A percentile compares a stretch with the other conserved stretches of the same genome.
Evolutionary conservation across 2,329 filamentous ascomycete genomes (phyloP).

Genomic region (Monilinia laxa): DNA sequence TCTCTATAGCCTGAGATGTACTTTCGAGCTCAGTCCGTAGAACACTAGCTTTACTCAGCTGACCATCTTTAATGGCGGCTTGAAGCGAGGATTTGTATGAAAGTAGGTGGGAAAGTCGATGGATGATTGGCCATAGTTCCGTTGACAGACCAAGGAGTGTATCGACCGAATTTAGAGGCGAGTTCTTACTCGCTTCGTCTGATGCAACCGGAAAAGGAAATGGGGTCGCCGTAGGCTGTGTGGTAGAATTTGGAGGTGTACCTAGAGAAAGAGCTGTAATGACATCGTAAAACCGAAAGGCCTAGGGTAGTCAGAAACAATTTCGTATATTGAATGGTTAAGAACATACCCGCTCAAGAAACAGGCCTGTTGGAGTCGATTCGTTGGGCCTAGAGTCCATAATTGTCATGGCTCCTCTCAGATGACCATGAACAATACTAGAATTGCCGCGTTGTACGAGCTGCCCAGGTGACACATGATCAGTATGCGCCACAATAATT

Average conservation of each 20-base stretch:
- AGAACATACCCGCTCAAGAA: conserved; percentile 56
- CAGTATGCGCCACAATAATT: conserved; percentile 26
- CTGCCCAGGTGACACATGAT: conserved; percentile 41
- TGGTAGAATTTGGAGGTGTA: conserved; percentile 54
- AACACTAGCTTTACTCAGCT: conserved; percentile 39
- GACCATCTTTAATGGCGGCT: conserved; percentile 45
- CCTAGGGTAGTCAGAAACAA: conserved; percentile 45
- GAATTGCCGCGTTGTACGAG: conserved; percentile 59
- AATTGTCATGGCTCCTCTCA: conserved; percentile 61
- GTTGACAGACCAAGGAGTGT: conserved; percentile 59
- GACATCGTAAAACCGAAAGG: conserved; percentile 65
- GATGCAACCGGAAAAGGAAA: conserved; percentile 50
- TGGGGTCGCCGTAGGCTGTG: conserved; percentile 49
- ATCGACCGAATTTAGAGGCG: conserved; percentile 50
- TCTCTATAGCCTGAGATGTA: conserved; percentile 55
- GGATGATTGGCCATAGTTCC: conserved; percentile 62
- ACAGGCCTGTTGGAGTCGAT: conserved; percentile 53
- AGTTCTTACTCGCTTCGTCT: conserved; percentile 42
- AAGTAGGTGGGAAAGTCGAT: conserved; percentile 57
- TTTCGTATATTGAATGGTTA: not conserved
- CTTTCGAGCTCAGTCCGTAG: conserved; percentile 36
- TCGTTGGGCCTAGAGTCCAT: conserved; percentile 50
- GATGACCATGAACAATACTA: conserved; percentile 59
- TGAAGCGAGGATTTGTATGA: conserved; percentile 54
- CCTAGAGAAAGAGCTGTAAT: conserved; percentile 62